Evolutionary conservation across 495 filamentous ascomycete genomes (phyloP).

Genomic region (Podospora conica): DNA sequence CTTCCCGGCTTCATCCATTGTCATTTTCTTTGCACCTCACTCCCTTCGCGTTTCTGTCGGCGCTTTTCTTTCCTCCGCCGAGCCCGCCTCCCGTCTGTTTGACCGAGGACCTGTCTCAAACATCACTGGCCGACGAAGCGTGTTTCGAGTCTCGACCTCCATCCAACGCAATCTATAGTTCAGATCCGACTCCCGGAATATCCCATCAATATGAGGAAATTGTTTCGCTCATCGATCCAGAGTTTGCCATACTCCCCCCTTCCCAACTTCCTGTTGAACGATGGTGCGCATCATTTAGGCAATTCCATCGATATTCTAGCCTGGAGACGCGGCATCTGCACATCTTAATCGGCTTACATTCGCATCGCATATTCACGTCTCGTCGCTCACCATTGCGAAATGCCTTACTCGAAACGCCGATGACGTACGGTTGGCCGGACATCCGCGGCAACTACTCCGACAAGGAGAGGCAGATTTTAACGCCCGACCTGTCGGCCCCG

Average conservation of each 20-base stretch:
- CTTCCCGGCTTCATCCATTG: neutral
- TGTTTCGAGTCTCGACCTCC: neutral
- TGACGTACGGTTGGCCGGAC: neutral
- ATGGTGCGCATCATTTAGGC: slow-evolving; percentile 12
- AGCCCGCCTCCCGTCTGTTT: neutral
- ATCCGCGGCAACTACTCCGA: neutral
- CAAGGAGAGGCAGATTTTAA: neutral
- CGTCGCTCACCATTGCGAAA: neutral
- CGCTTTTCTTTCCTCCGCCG: neutral
- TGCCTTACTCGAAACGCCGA: neutral
- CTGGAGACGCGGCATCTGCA: neutral
- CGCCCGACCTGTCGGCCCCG: neutral
- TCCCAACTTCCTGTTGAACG: neutral
- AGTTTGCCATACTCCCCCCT: neutral
- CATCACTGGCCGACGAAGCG: neutral
- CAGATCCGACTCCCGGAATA: neutral
- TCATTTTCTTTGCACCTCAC: neutral
- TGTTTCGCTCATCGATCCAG: neutral
- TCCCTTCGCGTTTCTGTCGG: neutral
- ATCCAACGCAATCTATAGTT: neutral
- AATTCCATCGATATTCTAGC: slow-evolving; percentile 13
- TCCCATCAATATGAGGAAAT: neutral
- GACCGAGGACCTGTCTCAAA: neutral
- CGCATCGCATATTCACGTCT: neutral
- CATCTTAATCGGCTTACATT: neutral